Evolutionary conservation across 1,139 yeast genomes (phyloP), one percentile per base, ranked within the genome.

Genomic region (Kurtzmaniella natalensis): DNA sequence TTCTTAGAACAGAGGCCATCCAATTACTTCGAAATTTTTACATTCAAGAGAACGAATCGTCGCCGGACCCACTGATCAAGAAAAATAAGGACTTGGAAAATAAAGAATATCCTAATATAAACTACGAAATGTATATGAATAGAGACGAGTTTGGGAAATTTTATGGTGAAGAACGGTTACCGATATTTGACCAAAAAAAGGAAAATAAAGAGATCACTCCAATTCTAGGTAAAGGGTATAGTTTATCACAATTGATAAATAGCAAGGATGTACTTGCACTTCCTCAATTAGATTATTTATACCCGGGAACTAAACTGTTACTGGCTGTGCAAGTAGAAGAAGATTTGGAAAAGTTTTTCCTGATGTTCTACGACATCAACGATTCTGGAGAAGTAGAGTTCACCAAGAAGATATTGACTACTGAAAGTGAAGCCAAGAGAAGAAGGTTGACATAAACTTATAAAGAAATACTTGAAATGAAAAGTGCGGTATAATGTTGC

Each of bases 41-140:
- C 55, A 74, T 87, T 6, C 81, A 78, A 51, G 95, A 88, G 52
- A 92, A 92, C 56, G 80, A 74, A 28, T 72, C 79, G 33, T 95
- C 97, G 1, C 98, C 98, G 0, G 70, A 59, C 17, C 94, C 95
- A 1, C 77, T 84, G 46, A 62, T 73, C 18, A 88, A 88, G 54
- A 81, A 82, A 57, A 79, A 81, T 39, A 71, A 94, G 37, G 76
- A 71, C n/a, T 67, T 92, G 30, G 88, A 86, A 34, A 66, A 68
- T 18, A 72, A 77, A 32, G 76, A 70, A 18, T 82, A 81, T 40
- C 92, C 94, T 0, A 59, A 59, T 29, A 44, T 56, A n/a, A 32
- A 38, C 10, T 51, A 51, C 30, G 33, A 36, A 2, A 44, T 48
- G 15, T 53, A 55, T 16, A 41, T 58, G 28, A 36, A 46, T 3